Conservation (phyloP, 495 filamentous ascomycete genomes). For the Baudoinia panamericana region DNA sequence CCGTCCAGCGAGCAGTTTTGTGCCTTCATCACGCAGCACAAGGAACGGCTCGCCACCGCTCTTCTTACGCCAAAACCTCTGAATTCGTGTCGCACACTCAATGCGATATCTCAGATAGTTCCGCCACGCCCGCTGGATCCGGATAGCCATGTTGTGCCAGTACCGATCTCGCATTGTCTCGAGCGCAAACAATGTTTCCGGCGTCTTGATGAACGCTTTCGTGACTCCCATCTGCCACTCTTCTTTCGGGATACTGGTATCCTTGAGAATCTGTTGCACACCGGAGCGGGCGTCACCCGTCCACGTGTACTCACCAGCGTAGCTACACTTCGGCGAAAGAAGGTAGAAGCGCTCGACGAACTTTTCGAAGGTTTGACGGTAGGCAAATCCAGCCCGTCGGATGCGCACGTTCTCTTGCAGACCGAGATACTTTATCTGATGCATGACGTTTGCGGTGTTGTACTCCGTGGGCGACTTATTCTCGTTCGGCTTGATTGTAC, state of each 20-base stretch:
- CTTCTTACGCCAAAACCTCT: slow-evolving; percentile 87
- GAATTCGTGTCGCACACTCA: slow-evolving; percentile 87
- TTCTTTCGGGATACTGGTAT: slow-evolving; percentile 84
- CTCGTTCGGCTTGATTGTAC: slow-evolving; percentile 98
- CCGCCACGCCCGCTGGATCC: slow-evolving; percentile 94
- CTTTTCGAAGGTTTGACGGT: slow-evolving; percentile 94
- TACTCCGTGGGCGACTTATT: slow-evolving; percentile 93
- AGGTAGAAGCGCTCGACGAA: slow-evolving; percentile 97
- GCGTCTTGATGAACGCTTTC: slow-evolving; percentile 97
- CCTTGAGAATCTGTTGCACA: slow-evolving; percentile 87
- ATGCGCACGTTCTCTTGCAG: slow-evolving; percentile 98
- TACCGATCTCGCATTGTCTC: slow-evolving; percentile 96
- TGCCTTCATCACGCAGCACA: slow-evolving; percentile 79
- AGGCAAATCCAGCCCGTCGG: slow-evolving; percentile 89
- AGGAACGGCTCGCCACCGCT: slow-evolving; percentile 77
- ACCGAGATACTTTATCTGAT: slow-evolving; percentile 99
- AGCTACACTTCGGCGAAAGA: slow-evolving; percentile 84
- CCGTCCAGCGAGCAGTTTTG: slow-evolving; percentile 62
- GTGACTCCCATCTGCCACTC: slow-evolving; percentile 96
- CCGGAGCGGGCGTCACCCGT: slow-evolving; percentile 72
- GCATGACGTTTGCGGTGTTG: slow-evolving; percentile 77
- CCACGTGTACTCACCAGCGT: slow-evolving; percentile 96
- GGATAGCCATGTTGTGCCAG: slow-evolving; percentile 98
- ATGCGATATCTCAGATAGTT: slow-evolving; percentile 86
- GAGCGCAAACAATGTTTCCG: slow-evolving; percentile 90